phyloP scores from a whole-genome alignment of 2,329 filamentous ascomycete species.

The Fusarium graminum region DNA sequence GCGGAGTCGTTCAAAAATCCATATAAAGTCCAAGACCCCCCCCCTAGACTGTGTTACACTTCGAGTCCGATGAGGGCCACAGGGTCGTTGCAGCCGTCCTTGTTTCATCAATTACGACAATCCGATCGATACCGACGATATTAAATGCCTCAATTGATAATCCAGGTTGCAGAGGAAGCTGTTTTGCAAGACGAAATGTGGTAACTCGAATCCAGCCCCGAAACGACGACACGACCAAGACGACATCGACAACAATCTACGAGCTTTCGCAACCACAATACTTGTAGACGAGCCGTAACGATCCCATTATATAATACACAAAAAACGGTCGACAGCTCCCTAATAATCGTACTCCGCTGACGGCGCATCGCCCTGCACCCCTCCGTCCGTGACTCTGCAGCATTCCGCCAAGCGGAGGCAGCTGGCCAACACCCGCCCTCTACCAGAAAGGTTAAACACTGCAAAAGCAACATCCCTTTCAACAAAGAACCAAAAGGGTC shows the following conservation, averaged over 20 bases:
- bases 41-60: constrained; percentile 24
- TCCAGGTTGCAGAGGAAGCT: not conserved
- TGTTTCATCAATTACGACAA: not conserved
- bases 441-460: constrained; percentile 28
- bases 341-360: constrained; percentile 5
- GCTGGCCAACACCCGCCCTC: constrained; percentile 28
- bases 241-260: not conserved
- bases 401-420: constrained; percentile 27
- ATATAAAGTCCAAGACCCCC: constrained; percentile 41
- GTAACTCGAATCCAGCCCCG: not conserved
- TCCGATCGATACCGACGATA: not conserved
- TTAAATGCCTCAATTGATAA: not conserved
- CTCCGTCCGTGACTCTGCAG: constrained; percentile 31
- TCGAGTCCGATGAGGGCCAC: not conserved
- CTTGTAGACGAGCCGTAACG: not conserved
- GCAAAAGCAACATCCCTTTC: constrained; percentile 10
- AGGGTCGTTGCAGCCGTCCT: not conserved
- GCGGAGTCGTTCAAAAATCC: constrained; percentile 29
- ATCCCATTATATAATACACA: not conserved
- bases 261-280: not conserved
- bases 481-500: constrained; percentile 11
- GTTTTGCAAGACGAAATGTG: not conserved
- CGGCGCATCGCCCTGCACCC: constrained; percentile 14
- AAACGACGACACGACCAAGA: constrained; percentile 3
- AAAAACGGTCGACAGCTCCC: not conserved